Conservation (phyloP, 2,329 filamentous ascomycete species). For the Xylariaceae sp. region DNA sequence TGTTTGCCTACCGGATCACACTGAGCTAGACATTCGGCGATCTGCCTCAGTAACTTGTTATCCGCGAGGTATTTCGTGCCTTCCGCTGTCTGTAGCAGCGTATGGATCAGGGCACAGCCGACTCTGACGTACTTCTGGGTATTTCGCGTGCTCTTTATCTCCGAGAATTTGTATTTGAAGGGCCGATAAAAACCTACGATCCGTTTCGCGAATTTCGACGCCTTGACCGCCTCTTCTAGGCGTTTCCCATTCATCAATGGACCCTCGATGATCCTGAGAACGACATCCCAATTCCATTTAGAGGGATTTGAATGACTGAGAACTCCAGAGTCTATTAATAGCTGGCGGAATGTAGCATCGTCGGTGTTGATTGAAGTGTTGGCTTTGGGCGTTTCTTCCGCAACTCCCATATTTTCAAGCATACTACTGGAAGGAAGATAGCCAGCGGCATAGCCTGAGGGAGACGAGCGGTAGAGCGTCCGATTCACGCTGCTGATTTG, state of each 20-base stretch:
- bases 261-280: conserved; percentile 88
- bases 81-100: conserved; percentile 81
- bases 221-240: conserved; percentile 90
- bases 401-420: conserved; percentile 50
- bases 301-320: conserved; percentile 85
- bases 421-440: conserved; percentile 47
- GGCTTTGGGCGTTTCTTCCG: conserved; percentile 60
- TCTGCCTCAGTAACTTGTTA: conserved; percentile 89
- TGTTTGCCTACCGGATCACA: conserved; percentile 73
- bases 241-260: conserved; percentile 89
- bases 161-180: conserved; percentile 94
- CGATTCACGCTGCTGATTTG: conserved; percentile 97
- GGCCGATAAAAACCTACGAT: conserved; percentile 93
- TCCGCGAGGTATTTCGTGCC: conserved; percentile 84
- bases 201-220: conserved; percentile 94
- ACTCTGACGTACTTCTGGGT: conserved; percentile 93
- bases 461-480: conserved; percentile 80
- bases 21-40: conserved; percentile 94
- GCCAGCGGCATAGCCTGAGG: conserved; percentile 46
- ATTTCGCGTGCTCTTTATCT: conserved; percentile 84
- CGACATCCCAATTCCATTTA: conserved; percentile 98
- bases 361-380: conserved; percentile 55
- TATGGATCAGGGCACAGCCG: conserved; percentile 85
- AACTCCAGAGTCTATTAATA: conserved; percentile 78
- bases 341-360: conserved; percentile 65